Evolutionary conservation across 129 eudicot species (phyloP).

Genomic region (Solidago caesia): DNA sequence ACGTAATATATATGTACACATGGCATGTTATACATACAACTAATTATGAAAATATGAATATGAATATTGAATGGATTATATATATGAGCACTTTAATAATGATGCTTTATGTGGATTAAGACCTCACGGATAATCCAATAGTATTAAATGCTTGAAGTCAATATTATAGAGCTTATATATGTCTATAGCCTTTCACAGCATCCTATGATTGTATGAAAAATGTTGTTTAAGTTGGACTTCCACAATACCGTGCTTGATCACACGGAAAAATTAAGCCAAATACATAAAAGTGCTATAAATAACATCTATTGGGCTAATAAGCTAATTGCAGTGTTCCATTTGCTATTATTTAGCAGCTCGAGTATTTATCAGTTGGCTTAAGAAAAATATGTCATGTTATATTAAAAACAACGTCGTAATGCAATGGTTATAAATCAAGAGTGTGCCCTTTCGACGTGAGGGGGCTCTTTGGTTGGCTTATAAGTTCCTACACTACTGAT

Average conservation of each 20-base stretch:
- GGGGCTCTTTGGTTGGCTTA: constrained; percentile 83
- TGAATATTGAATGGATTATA: too few relatives aligned
- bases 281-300: neutral
- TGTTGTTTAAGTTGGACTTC: neutral
- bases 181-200: constrained; percentile 50
- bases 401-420: neutral
- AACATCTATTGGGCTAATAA: neutral
- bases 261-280: neutral
- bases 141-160: too few relatives aligned
- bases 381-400: neutral
- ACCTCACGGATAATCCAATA: too few relatives aligned
- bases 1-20: too few relatives aligned
- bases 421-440: neutral
- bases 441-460: constrained; percentile 93
- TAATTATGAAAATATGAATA: too few relatives aligned
- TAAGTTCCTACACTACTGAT: constrained; percentile 95
- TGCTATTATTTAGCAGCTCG: neutral
- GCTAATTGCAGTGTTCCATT: neutral
- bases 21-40: too few relatives aligned
- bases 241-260: neutral
- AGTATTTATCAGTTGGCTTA: neutral
- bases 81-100: too few relatives aligned
- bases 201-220: constrained; percentile 46
- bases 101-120: too few relatives aligned
- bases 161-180: too few relatives aligned